Evolutionary conservation across 2,329 filamentous ascomycete species (phyloP).

Genomic region (Pseudogymnoascus sp.): DNA sequence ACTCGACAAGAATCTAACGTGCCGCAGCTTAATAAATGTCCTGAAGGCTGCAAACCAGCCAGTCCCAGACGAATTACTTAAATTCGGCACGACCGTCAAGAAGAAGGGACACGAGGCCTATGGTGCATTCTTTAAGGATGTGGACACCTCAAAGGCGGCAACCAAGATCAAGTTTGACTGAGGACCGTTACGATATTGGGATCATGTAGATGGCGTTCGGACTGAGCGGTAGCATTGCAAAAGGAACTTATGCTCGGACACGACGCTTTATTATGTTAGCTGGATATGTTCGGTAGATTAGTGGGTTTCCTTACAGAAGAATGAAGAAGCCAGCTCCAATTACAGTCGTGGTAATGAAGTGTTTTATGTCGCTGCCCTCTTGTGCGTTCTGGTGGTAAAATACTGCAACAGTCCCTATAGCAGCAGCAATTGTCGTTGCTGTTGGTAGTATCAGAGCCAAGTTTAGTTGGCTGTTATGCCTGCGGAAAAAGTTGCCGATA

Average conservation of each 20-base stretch:
- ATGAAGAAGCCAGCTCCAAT: slow-evolving; percentile 10
- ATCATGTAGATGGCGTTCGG: slow-evolving; percentile 13
- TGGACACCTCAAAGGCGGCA: slow-evolving; percentile 71
- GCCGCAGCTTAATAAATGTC: slow-evolving; percentile 74
- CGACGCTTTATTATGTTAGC: slow-evolving; percentile 34
- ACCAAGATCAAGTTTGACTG: slow-evolving; percentile 89
- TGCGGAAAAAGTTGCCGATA: slow-evolving; percentile 55
- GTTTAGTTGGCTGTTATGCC: slow-evolving; percentile 36
- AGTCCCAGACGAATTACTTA: slow-evolving; percentile 83
- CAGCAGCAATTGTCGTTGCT: slow-evolving; percentile 36
- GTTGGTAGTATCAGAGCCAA: slow-evolving; percentile 38
- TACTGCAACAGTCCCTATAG: slow-evolving; percentile 37
- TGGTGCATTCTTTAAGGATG: slow-evolving; percentile 90
- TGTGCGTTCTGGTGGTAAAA: slow-evolving; percentile 22
- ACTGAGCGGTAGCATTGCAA: slow-evolving; percentile 40
- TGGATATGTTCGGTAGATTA: slow-evolving; percentile 24
- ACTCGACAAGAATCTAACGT: background rate
- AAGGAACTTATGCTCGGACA: slow-evolving; percentile 48
- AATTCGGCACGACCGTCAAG: slow-evolving; percentile 97
- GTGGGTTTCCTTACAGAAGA: slow-evolving; percentile 23
- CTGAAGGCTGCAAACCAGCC: slow-evolving; percentile 86
- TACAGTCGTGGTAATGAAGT: background rate
- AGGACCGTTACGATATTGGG: slow-evolving; percentile 22
- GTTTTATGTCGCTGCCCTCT: slow-evolving; percentile 3
- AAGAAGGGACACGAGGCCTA: slow-evolving; percentile 97